Conservation (phyloP, 2,329 filamentous ascomycete genomes). For the Pseudopithomyces chartarum region DNA sequence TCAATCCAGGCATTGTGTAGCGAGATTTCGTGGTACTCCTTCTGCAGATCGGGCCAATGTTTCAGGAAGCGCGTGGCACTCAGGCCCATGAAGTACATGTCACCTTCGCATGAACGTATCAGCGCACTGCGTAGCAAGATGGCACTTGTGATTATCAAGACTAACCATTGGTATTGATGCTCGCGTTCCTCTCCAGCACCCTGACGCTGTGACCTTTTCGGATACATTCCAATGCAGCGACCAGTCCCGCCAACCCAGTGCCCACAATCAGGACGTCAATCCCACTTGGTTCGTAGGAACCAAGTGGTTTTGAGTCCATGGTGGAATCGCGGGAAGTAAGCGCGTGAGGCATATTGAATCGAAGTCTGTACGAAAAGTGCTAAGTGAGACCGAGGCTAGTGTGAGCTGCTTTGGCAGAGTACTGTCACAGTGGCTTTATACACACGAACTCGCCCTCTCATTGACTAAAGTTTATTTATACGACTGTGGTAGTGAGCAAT, state of each 20-base stretch:
- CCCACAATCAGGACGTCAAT: constrained; percentile 49
- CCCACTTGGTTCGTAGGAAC: constrained; percentile 53
- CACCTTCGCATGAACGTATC: constrained; percentile 45
- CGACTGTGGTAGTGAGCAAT: background rate
- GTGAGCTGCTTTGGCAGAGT: constrained; percentile 31
- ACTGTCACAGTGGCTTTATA: constrained; percentile 15
- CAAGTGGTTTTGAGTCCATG: constrained; percentile 55
- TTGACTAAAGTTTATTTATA: background rate
- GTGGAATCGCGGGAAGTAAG: constrained; percentile 54
- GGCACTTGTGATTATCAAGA: background rate
- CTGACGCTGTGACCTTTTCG: constrained; percentile 48
- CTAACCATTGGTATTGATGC: constrained; percentile 58
- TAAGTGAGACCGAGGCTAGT: constrained; percentile 8
- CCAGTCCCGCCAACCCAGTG: constrained; percentile 46
- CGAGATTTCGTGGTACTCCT: constrained; percentile 58
- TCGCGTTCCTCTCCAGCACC: constrained; percentile 50
- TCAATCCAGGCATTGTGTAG: constrained; percentile 61
- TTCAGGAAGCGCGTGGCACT: constrained; percentile 61
- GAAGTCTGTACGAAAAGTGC: background rate
- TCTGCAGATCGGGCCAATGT: constrained; percentile 59
- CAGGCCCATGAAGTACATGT: constrained; percentile 66
- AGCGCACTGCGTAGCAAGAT: constrained; percentile 10
- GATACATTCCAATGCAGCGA: constrained; percentile 45
- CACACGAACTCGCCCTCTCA: background rate
- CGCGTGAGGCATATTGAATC: constrained; percentile 44